Evolutionary conservation across 2,329 filamentous ascomycete genomes (phyloP).

Genomic region (Fusarium decemcellulare): DNA sequence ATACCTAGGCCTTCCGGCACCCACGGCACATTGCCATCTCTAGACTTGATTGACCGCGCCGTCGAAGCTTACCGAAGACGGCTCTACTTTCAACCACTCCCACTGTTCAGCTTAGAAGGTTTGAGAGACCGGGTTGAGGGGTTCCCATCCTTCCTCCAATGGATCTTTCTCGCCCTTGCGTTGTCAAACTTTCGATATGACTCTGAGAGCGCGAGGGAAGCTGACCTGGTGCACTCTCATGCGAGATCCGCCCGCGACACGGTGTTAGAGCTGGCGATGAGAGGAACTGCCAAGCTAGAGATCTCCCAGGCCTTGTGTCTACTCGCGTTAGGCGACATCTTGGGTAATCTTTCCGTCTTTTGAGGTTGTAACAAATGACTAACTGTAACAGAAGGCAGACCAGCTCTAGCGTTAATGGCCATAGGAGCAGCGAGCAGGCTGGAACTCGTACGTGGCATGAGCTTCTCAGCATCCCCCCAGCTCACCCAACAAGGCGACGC

Average conservation of each 20-base stretch:
- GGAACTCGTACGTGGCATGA: constrained; percentile 28
- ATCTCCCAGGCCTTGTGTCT: constrained; percentile 30
- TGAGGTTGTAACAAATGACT: background rate
- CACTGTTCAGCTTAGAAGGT: constrained; percentile 28
- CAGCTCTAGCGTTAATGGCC: constrained; percentile 36
- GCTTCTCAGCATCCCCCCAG: constrained; percentile 9
- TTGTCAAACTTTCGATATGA: constrained; percentile 24
- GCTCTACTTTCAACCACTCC: constrained; percentile 40
- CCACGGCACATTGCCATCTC: constrained; percentile 7
- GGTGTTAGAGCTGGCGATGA: constrained; percentile 26
- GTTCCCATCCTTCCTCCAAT: constrained; percentile 30
- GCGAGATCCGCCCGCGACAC: constrained; percentile 27
- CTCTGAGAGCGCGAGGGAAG: constrained; percentile 26
- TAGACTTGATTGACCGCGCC: constrained; percentile 20
- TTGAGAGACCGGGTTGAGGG: constrained; percentile 12
- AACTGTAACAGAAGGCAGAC: constrained; percentile 26
- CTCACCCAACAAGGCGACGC: constrained; percentile 12
- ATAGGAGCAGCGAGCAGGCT: constrained; percentile 38
- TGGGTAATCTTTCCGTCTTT: background rate
- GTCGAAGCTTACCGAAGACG: constrained; percentile 32
- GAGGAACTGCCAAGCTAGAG: constrained; percentile 28
- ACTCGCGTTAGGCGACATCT: constrained; percentile 16
- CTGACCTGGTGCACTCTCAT: constrained; percentile 20
- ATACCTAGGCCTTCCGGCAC: constrained; percentile 4
- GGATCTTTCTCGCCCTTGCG: constrained; percentile 33